Conservation (phyloP, 441 rosid species). For the Manihot esculenta region DNA sequence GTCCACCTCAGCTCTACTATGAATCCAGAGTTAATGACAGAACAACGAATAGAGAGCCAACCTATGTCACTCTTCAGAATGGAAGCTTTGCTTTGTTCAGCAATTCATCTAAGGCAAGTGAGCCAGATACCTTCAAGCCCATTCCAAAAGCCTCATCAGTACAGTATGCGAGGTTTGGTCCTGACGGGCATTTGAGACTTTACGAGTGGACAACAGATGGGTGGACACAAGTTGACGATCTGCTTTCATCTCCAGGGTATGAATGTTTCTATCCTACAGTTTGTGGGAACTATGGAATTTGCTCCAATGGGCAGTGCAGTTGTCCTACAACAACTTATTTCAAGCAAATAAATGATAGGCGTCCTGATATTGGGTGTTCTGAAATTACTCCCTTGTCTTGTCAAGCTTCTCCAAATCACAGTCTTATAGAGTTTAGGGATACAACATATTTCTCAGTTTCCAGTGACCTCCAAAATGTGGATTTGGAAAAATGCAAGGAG, state of each 20-base stretch:
- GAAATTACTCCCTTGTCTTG: slow-evolving; percentile 12
- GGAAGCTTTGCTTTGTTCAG: slow-evolving; percentile 28
- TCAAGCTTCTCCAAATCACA: not conserved
- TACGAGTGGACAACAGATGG: slow-evolving; percentile 6
- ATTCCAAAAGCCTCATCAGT: slow-evolving; percentile 6
- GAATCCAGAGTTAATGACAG: not conserved
- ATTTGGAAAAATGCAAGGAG: slow-evolving; percentile 2
- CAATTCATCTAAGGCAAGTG: slow-evolving; percentile 15
- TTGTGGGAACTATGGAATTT: slow-evolving; percentile 20
- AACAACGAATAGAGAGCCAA: slow-evolving; percentile 11
- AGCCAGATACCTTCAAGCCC: not conserved
- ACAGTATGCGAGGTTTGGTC: not conserved
- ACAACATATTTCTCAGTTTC: slow-evolving; percentile 4
- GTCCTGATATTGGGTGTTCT: slow-evolving; percentile 13
- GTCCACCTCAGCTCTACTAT: slow-evolving; percentile 6
- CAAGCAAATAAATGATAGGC: not conserved
- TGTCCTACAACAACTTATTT: slow-evolving; percentile 15
- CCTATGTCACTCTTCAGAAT: slow-evolving; percentile 14
- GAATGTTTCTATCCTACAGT: slow-evolving; percentile 23
- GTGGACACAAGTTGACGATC: slow-evolving; percentile 11
- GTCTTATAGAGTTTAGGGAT: slow-evolving; percentile 3
- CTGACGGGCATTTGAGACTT: slow-evolving; percentile 21
- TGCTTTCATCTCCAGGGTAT: not conserved
- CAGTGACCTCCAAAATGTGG: not conserved
- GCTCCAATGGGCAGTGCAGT: slow-evolving; percentile 12